These are phyloP conservation scores for Parsonsia alboflavescens DNA, from an alignment of 257 asterid genomes.

Conservation along the genomic window DNA sequence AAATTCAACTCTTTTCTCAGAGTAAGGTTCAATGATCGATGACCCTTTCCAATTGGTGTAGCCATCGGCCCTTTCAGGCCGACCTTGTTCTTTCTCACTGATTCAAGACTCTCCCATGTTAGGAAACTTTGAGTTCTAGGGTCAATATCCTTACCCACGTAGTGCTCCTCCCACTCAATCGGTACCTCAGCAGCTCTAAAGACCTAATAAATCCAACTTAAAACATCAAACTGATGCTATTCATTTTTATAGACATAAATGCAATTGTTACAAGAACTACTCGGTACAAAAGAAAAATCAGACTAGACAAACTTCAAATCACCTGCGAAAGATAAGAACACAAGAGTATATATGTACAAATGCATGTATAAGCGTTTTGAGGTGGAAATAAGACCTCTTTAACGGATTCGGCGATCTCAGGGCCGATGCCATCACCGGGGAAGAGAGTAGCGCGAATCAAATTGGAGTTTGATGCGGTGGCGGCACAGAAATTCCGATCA, in stretches of 20 bases:
- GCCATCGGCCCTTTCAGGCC: conserved; percentile 99
- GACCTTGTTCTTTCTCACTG: conserved; percentile 75
- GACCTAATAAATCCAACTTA: conserved; percentile 37
- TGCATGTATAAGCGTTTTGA: neutral
- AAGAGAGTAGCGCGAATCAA: conserved; percentile 89
- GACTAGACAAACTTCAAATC: neutral
- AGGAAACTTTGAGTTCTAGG: conserved; percentile 94
- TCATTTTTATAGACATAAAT: neutral
- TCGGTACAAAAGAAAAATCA: neutral
- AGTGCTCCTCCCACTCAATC: conserved; percentile 96
- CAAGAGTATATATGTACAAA: neutral
- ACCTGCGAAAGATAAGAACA: neutral
- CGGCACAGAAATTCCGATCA: conserved; percentile 37
- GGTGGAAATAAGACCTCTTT: conserved; percentile 41
- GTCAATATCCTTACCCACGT: conserved; percentile 77
- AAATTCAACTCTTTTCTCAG: conserved; percentile 89
- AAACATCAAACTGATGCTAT: neutral
- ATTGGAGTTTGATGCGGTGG: conserved; percentile 38
- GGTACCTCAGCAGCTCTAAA: conserved; percentile 80
- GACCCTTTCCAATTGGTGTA: conserved; percentile 96
- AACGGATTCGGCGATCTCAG: conserved; percentile 88
- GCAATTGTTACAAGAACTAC: neutral
- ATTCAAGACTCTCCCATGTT: conserved; percentile 97
- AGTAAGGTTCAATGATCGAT: conserved; percentile 92
- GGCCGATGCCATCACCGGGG: conserved; percentile 97